Evolutionary conservation across 164 flowering plant genomes (phyloP), one percentile per base, ranked within the genome.

Genomic region (Stephania cephalantha): DNA sequence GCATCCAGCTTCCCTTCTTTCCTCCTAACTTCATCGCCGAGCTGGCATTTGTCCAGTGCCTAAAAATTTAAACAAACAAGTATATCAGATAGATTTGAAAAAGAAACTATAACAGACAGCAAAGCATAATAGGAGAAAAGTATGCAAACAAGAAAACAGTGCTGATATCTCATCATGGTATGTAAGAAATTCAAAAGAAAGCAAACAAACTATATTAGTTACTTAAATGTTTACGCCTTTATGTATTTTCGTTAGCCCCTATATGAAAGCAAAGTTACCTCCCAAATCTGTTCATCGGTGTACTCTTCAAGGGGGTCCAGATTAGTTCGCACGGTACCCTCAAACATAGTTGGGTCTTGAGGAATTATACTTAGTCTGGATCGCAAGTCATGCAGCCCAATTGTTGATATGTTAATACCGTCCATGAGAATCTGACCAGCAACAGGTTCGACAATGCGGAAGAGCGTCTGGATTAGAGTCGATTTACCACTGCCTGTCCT

Each of bases 401-500:
- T 80, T 22, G 74, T 77, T 15, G 79, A 83, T 22, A 85, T 85
- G 76, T 82, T 63, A 17, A 82, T 25, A 35, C 80, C 84, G 81
- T 85, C 88, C 68, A 85, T 81, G 15, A 77, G 9, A 22, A 83
- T 84, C 48, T 81, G 76, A 70, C 88, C 88, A 42, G 68, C 78
- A n/a, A 78, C 55, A 25, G 88, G 86, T 25, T 85, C 87, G 1
- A 85, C 84, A 31, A 83, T 77, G 44, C 87, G 83, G 71, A 85
- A 85, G 44, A 85, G 74, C 30, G 86, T 65, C 76, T 82, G 84
- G 52, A 85, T 82, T 12, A 85, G 84, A 35, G 87, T 85, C 68
- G 85, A 81, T 79, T 83, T 85, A 73, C 87, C 87, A 76, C 86
- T 80, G 48, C 87, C 85, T 45, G 87, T 83, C 71, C 87, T 83